Conservation (phyloP, 2,329 filamentous ascomycete species). For the Emergomyces pasteurianus region DNA sequence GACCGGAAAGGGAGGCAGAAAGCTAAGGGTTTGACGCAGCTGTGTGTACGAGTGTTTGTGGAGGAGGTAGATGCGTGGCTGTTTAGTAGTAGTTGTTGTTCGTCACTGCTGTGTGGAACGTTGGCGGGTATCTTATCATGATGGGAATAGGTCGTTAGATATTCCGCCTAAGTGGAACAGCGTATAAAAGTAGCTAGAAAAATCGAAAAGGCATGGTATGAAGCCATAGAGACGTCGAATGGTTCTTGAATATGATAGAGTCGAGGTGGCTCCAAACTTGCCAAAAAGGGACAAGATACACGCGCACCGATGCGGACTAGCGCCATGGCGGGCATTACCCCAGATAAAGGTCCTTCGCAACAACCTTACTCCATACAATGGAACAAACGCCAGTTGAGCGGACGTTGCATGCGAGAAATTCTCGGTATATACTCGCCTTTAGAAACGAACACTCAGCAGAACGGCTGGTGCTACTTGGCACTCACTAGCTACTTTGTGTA, state of each 20-base stretch:
- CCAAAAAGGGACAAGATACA: no score
- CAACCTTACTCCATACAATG: no score
- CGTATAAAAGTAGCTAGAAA: background rate
- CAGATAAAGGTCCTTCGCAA: no score
- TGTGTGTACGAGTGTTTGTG: background rate
- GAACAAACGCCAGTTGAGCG: no score
- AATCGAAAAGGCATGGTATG: background rate
- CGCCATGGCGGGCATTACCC: background rate
- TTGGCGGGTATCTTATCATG: slow-evolving; percentile 3
- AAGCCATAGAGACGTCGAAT: background rate
- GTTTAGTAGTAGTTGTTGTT: background rate
- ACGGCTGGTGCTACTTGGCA: background rate
- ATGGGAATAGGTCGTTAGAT: background rate
- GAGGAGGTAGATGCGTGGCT: background rate
- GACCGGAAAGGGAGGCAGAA: background rate
- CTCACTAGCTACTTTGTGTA: background rate
- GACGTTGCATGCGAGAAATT: no score
- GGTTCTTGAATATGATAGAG: background rate
- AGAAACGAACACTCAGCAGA: no score
- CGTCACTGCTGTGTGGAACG: background rate
- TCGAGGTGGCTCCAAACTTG: background rate
- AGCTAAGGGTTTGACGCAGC: background rate
- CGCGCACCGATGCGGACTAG: background rate
- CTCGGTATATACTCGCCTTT: no score
- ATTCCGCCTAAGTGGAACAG: background rate